Conservation (phyloP, 306 rosid species). For the Quillaja saponaria region DNA sequence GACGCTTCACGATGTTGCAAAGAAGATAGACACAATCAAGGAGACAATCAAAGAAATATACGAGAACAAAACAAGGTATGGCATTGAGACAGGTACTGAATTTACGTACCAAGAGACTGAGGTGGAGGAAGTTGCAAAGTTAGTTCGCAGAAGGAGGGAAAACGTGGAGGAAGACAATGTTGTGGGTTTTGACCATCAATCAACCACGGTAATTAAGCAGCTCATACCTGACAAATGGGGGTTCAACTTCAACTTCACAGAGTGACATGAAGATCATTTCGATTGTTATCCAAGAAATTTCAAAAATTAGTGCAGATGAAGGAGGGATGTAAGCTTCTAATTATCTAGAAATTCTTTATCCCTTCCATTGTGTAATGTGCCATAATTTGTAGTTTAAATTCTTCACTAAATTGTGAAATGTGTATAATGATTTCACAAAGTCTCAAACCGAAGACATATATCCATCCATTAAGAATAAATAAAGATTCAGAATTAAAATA, state of each 20-base stretch:
- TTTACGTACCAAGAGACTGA: not conserved
- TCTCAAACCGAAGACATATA: too few relatives aligned
- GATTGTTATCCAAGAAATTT: too few relatives aligned
- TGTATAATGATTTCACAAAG: too few relatives aligned
- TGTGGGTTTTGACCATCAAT: not conserved
- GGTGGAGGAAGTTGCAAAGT: not conserved
- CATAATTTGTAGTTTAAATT: too few relatives aligned
- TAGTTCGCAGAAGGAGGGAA: not conserved
- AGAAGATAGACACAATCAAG: not conserved
- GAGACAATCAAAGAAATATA: not conserved
- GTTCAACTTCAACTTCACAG: too few relatives aligned
- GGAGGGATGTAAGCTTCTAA: too few relatives aligned
- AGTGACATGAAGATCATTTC: not conserved
- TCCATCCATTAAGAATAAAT: too few relatives aligned
- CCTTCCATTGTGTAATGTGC: too few relatives aligned
- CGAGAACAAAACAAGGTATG: not conserved
- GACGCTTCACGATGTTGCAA: not conserved
- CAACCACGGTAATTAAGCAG: not conserved
- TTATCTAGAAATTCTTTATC: too few relatives aligned
- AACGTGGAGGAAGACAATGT: constrained; percentile 30
- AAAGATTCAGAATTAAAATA: too few relatives aligned
- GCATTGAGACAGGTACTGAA: not conserved
- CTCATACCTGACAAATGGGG: not conserved
- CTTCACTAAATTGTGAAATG: too few relatives aligned
- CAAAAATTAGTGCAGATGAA: too few relatives aligned